These are phyloP conservation scores for Potentilla sterilis DNA, from an alignment of 306 rosid genomes.

Conservation along the genomic window DNA sequence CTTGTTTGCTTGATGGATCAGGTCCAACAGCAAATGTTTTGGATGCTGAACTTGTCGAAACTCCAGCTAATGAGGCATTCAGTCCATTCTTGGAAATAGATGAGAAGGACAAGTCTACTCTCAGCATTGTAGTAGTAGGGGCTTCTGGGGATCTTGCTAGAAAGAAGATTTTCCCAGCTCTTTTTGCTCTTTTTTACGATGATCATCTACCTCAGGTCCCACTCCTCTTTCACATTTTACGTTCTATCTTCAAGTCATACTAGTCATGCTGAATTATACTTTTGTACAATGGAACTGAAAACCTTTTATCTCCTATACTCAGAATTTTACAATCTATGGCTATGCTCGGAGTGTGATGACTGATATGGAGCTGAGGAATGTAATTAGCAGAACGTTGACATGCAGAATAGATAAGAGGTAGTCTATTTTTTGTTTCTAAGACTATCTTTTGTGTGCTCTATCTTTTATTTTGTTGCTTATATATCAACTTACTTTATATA, in stretches of 20 bases:
- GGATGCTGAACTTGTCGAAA: slow-evolving; percentile 9
- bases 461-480: background rate
- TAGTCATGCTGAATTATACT: background rate
- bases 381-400: slow-evolving; percentile 74
- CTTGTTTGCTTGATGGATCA: background rate
- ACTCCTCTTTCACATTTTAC: background rate
- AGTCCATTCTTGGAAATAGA: background rate
- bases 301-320: background rate
- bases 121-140: slow-evolving; percentile 13
- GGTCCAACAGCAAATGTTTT: slow-evolving; percentile 1
- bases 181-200: slow-evolving; percentile 1
- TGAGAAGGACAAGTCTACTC: background rate
- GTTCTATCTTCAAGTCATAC: background rate
- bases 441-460: background rate
- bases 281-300: background rate
- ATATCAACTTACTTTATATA: slow-evolving; percentile 23
- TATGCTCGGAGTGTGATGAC: slow-evolving; percentile 83
- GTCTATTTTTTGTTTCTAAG: background rate
- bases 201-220: slow-evolving; percentile 7
- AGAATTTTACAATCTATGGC: slow-evolving; percentile 78
- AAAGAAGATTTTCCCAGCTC: slow-evolving; percentile 10
- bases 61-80: background rate
- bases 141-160: slow-evolving; percentile 9
- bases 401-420: slow-evolving; percentile 95
- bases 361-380: slow-evolving; percentile 66